Evolutionary conservation across 176 grass and related monocot genomes (phyloP).

Genomic region (Ampelocalamus luodianensis): DNA sequence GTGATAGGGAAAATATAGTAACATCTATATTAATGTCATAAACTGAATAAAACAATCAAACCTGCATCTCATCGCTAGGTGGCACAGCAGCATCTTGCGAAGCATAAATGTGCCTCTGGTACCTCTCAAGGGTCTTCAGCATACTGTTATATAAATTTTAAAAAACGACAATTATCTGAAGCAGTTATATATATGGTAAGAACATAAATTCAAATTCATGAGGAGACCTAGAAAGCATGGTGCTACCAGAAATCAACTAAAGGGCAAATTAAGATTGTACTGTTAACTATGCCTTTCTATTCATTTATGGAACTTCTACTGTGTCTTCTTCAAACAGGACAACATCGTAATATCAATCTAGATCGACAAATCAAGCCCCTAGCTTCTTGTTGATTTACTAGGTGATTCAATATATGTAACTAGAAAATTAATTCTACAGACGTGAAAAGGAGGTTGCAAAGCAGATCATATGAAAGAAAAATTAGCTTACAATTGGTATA

Average conservation of each 20-base stretch:
- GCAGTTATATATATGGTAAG: neutral
- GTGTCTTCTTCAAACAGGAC: neutral
- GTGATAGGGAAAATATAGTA: neutral
- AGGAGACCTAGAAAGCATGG: neutral
- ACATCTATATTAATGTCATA: neutral
- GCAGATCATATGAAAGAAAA: too few species aligned
- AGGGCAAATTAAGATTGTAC: neutral
- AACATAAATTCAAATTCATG: neutral
- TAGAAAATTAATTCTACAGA: too few species aligned
- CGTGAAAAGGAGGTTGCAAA: too few species aligned
- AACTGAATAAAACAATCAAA: conserved; percentile 40
- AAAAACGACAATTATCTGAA: conserved; percentile 24
- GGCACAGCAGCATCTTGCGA: conserved; percentile 53
- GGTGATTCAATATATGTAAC: too few species aligned
- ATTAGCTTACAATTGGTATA: too few species aligned
- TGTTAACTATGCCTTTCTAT: neutral
- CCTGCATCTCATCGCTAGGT: conserved; percentile 58
- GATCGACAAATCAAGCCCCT: too few species aligned
- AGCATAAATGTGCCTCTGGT: conserved; percentile 64
- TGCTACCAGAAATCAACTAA: neutral
- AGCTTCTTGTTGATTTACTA: too few species aligned
- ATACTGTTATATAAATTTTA: conserved; percentile 51
- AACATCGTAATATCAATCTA: too few species aligned
- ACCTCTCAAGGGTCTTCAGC: conserved; percentile 74
- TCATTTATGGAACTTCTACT: neutral